Evolutionary conservation across 805 yeast species (phyloP), one percentile per base, ranked within the genome.

Genomic region (Ogataea trehalophila): DNA sequence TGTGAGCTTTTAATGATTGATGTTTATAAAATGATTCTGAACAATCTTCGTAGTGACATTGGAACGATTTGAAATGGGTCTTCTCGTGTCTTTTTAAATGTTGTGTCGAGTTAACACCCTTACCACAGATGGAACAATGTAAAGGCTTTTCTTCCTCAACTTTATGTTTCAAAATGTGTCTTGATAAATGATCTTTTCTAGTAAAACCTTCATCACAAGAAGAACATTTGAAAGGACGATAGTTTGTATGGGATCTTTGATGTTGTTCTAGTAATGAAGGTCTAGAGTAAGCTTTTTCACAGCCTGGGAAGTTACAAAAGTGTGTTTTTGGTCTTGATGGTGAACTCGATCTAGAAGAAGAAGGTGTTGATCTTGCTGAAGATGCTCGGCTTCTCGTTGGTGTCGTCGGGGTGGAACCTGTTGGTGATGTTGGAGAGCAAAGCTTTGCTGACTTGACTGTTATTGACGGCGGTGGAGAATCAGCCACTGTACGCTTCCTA

Each of bases 211-310:
- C 79, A 1, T 67, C 71, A 65, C 99, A 94, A 4, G 69, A 70
- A 6, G 71, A 67, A 64, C 97, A 87, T 35, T 63, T 65, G 59
- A 77, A 90, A 0, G 96, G 96, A 49, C 95, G 75, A 53, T 86
- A 92, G 52, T 80, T 78, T 5, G 89, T 79, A 64, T 90, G 97
- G 1, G 90, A 73, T 54, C 90, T 74, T 62, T 74, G 68, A 65
- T 90, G 99, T 58, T 88, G 96, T 34, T 83, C 87, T 43, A 94
- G 70, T 11, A 89, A 71, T 1, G 95, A 83, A 0, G 97, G 97
- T 42, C 92, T 74, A 6, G 85, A 70, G 58, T 89, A 92, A 1
- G 86, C 76, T 63, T 89, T 92, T 31, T 68, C 76, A 59, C 98
- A 94, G 3, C 77, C 83, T 6, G 72, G 76, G 49, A 71, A 76